These are phyloP conservation scores for Phytophthora pisi DNA, from an alignment of 352 stramenopile genomes.

Conservation along the genomic window DNA sequence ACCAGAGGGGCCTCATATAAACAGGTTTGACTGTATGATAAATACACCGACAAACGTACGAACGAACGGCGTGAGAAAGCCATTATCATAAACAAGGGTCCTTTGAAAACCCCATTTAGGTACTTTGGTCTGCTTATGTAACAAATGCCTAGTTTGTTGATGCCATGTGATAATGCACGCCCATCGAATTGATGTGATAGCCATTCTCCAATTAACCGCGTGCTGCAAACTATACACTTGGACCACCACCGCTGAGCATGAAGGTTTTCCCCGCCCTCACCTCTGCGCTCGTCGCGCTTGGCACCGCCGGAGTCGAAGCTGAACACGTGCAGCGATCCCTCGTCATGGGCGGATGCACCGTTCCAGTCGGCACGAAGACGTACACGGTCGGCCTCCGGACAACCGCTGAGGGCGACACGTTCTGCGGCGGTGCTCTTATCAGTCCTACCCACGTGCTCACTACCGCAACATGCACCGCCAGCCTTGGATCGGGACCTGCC, in stretches of 20 bases:
- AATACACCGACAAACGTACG: no score
- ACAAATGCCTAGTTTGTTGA: no score
- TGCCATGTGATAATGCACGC: no score
- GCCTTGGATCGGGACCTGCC: neutral
- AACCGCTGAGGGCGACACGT: slow-evolving; percentile 18
- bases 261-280: neutral
- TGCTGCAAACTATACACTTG: no score
- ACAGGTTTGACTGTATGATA: no score
- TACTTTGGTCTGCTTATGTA: no score
- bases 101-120: no score
- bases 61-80: no score
- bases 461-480: slow-evolving; percentile 10
- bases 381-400: slow-evolving; percentile 35
- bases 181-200: no score
- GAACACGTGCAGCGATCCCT: neutral
- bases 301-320: neutral
- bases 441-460: slow-evolving; percentile 14
- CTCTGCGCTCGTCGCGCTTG: neutral
- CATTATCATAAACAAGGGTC: no score
- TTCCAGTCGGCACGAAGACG: slow-evolving; percentile 35
- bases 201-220: no score
- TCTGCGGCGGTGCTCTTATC: slow-evolving; percentile 21
- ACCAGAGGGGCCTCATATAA: no score
- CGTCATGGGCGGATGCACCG: neutral
- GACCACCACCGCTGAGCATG: neutral